Conservation (phyloP, 352 stramenopile genomes). For the Achlya hypogyna region DNA sequence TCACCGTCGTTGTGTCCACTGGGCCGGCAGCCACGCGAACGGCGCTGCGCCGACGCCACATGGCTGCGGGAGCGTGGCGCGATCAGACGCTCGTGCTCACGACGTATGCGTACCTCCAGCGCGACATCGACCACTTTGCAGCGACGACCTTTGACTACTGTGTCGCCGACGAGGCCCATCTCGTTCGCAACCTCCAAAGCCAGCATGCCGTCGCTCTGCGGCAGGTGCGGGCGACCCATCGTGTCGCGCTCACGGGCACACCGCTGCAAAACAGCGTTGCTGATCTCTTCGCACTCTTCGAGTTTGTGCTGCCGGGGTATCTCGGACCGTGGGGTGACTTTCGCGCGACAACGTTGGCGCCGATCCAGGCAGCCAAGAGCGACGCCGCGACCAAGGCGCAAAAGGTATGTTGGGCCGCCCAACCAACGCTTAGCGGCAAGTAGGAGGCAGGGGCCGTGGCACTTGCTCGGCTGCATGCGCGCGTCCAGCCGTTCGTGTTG, state of each 20-base stretch:
- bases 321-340: conserved; percentile 81
- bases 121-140: conserved; percentile 62
- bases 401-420: conserved; percentile 25
- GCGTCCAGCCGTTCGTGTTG: conserved; percentile 96
- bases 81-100: conserved; percentile 40
- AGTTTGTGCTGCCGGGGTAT: conserved; percentile 97
- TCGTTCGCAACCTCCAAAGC: conserved; percentile 94
- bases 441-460: conserved; percentile 60
- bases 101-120: conserved; percentile 85
- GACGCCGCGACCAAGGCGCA: conserved; percentile 58
- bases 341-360: conserved; percentile 48
- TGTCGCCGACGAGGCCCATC: conserved; percentile 96
- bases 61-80: conserved; percentile 17
- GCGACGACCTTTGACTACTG: conserved; percentile 65
- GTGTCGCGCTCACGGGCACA: conserved; percentile 94
- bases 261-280: conserved; percentile 96
- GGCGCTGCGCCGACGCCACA: conserved; percentile 35
- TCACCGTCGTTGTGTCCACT: conserved; percentile 76
- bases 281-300: conserved; percentile 96
- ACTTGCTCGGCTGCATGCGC: conserved; percentile 90
- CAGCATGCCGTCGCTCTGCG: conserved; percentile 77
- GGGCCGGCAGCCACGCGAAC: conserved; percentile 40
- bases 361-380: conserved; percentile 48
- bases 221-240: conserved; percentile 70
- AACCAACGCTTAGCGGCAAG: background rate